phyloP scores from a whole-genome alignment of 2,329 filamentous ascomycete species.

The Botrytis paeoniae region DNA sequence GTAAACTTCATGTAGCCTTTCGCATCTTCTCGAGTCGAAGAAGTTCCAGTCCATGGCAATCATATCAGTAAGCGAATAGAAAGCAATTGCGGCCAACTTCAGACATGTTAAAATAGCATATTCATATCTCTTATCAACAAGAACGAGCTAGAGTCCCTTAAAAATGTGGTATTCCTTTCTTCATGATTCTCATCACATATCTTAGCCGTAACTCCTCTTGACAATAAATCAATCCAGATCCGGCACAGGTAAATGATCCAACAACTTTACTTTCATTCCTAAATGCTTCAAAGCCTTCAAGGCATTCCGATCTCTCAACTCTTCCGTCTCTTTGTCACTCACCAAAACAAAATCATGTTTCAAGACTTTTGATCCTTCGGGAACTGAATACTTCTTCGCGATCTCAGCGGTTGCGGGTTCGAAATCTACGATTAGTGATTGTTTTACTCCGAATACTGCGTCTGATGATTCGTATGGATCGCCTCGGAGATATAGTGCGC shows the following conservation, averaged over 20 bases:
- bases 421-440: conserved; percentile 67
- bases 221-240: conserved; percentile 48
- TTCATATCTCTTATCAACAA: background rate
- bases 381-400: conserved; percentile 60
- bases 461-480: conserved; percentile 81
- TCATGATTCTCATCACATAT: background rate
- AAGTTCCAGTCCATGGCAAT: background rate
- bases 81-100: no score
- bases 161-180: background rate
- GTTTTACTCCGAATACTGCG: conserved; percentile 85
- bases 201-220: background rate
- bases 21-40: background rate
- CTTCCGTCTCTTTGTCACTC: conserved; percentile 63
- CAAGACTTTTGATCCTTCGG: conserved; percentile 60
- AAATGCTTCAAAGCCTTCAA: conserved; percentile 57
- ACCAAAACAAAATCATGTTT: conserved; percentile 76
- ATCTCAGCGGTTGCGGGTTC: conserved; percentile 49
- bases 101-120: background rate
- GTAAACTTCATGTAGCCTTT: background rate
- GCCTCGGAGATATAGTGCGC: conserved; percentile 71
- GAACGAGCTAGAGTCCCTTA: background rate
- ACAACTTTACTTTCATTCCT: conserved; percentile 59
- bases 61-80: background rate
- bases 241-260: conserved; percentile 72
- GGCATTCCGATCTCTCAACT: conserved; percentile 63